Evolutionary conservation across 2,329 filamentous ascomycete genomes (phyloP), one percentile per base, ranked within the genome.

Genomic region (Teratosphaeria epicoccoides): DNA sequence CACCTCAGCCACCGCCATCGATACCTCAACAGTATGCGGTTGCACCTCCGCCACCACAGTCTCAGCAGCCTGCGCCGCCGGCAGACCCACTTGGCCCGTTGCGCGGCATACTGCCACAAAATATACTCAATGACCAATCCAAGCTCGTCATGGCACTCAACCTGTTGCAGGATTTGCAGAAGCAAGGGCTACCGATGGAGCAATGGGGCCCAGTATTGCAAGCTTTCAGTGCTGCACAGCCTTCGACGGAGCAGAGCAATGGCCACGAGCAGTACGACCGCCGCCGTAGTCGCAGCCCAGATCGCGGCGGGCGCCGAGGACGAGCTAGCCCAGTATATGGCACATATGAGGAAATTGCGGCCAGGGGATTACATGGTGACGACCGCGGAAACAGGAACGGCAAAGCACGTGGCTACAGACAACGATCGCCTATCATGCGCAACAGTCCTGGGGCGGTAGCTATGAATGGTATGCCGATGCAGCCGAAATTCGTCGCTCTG

Each of bases 401-500:
- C 40, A 76, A 81, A 55, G 77, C 40, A 22, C 44, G 71, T 59
- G 74, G 89, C 37, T 96, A 95, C 71, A 87, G 91, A 58, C 89
- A 96, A 67, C 87, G 93, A 64, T 95, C 90, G 45, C 76, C 81
- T 51, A 80, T 81, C 52, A 55, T 53, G 50, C 83, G 84, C 57
- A 79, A 78, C 58, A 84, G 85, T 63, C 76, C 82, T 52, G 79
- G 75, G 56, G 80, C 81, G 60, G 67, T 68, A 17, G 58, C 57
- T 24, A 59, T 58, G 52, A 61, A 61, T 51, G 59, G 59, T 24
- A 53, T 43, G 46, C 71, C 70, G 53, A 74, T 70, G 53, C 75
- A 76, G 49, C 77, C 78, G 5, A 95, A 94, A 71, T 88, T 83
- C 77, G 76, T 96, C 54, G 85, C 90, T 47, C 86, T 81, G 70